These are phyloP conservation scores for Rhododendron kiyosumense DNA, from an alignment of 148 eudicot genomes.

Conservation along the genomic window DNA sequence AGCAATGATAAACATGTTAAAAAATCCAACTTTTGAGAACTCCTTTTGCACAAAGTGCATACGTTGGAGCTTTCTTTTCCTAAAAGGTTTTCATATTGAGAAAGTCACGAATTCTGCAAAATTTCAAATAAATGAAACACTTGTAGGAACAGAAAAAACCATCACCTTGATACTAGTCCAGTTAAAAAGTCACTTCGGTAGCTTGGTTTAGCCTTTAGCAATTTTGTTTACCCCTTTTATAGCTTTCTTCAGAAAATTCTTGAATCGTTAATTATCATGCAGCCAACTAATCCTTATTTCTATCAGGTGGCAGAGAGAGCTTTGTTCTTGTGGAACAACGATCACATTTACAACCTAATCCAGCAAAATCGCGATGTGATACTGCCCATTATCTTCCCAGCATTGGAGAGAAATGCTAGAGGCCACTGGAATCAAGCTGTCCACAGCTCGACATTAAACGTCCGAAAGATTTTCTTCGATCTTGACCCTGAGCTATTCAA, in stretches of 20 bases:
- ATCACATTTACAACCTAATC: conserved; percentile 66
- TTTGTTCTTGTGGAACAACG: conserved; percentile 78
- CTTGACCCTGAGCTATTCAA: conserved; percentile 59
- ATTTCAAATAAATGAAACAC: background rate
- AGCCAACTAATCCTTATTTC: background rate
- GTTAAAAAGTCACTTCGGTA: background rate
- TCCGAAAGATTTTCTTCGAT: conserved; percentile 65
- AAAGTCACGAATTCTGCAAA: background rate
- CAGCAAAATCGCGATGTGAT: conserved; percentile 57
- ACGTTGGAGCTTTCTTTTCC: background rate
- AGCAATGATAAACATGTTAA: background rate
- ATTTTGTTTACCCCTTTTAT: background rate
- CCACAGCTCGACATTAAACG: conserved; percentile 62
- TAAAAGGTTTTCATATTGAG: background rate
- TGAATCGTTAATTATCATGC: background rate
- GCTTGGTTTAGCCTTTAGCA: background rate
- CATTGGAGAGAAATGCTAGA: conserved; percentile 59
- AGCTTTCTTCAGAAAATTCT: background rate
- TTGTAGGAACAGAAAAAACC: background rate
- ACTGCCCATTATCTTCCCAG: conserved; percentile 70
- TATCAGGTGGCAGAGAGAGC: conserved; percentile 77
- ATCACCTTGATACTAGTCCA: background rate
- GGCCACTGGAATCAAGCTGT: conserved; percentile 79
- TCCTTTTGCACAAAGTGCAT: background rate
- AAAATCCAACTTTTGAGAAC: background rate